Evolutionary conservation across 2,329 filamentous ascomycete species (phyloP), one percentile per base, ranked within the genome.

Genomic region (Fusarium guadeloupense): DNA sequence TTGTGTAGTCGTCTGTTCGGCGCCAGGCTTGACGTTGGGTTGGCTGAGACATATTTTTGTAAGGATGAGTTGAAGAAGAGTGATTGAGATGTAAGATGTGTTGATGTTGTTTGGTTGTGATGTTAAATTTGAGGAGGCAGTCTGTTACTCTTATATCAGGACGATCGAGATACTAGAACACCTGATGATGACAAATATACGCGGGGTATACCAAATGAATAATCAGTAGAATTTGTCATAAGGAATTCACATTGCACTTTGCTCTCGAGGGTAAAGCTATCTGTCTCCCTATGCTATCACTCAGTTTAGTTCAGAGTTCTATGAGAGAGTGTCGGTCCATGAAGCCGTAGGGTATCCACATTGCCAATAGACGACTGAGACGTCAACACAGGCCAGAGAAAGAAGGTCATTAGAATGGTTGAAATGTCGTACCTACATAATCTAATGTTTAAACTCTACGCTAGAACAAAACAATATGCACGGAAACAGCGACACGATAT

Each of bases 1-100:
- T 72, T 1, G 70, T 62, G 49, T 62, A 68, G 49, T 71, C 67
- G 41, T 73, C 71, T 17, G 71, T 73, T 26, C 71, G 54, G 13
- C 71, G 71, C 44, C 48, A 73, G 31, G 61, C 66, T 9, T 55
- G 66, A 19, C 71, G 53, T n/a, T 54, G 58, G 45, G 54, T 54
- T 16, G 51, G 46, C 3, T 44, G 53, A 53, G 46, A 39, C 62
- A 59, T 62, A 16, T 20, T 38, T 9, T 6, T 8, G 16, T 38
- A 20, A 4, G 16, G 4, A 10, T 34, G 16, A n/a, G 5, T 20
- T 26, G 12, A 17, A 12, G n/a, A n/a, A 12, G 9, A 12, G 9
- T n/a, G 1, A 16, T 8, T 9, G 5, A 10, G 10, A 28, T 16
- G 7, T 25, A 21, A 14, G 13, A 30, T 7, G 4, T 20, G 7